Conservation (phyloP, 2,329 filamentous ascomycete species). For the Bipolaris cookei region DNA sequence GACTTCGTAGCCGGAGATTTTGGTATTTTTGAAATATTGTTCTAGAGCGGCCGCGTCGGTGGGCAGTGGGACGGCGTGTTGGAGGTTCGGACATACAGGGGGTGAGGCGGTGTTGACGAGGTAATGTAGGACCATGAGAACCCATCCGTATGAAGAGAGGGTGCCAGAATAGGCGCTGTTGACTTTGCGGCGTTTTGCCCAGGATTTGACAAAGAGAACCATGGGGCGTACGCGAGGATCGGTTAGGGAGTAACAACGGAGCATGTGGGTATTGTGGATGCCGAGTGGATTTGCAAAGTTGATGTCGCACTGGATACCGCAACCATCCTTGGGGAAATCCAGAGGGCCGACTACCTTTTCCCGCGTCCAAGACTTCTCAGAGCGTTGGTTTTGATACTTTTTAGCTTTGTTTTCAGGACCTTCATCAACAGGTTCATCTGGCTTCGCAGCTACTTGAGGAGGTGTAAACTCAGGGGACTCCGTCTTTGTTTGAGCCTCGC, state of each 20-base stretch:
- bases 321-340: slow-evolving; percentile 77
- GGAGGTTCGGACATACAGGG: slow-evolving; percentile 84
- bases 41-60: slow-evolving; percentile 32
- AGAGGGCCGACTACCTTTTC: slow-evolving; percentile 61
- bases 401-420: slow-evolving; percentile 3
- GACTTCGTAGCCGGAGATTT: slow-evolving; percentile 71
- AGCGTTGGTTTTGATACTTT: slow-evolving; percentile 28
- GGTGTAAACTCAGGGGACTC: slow-evolving; percentile 4
- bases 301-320: slow-evolving; percentile 89
- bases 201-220: slow-evolving; percentile 86
- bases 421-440: slow-evolving; percentile 14
- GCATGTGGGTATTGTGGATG: slow-evolving; percentile 80
- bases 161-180: slow-evolving; percentile 88
- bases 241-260: slow-evolving; percentile 81
- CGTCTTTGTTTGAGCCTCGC: slow-evolving; percentile 7
- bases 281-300: slow-evolving; percentile 87
- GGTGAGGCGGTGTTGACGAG: slow-evolving; percentile 81
- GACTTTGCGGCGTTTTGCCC: slow-evolving; percentile 84
- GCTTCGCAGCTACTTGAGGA: slow-evolving; percentile 6
- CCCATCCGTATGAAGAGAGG: slow-evolving; percentile 87
- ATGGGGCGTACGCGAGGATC: slow-evolving; percentile 79
- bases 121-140: slow-evolving; percentile 90
- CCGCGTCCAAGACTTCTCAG: slow-evolving; percentile 51
- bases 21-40: slow-evolving; percentile 50
- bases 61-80: slow-evolving; percentile 56